Conservation (phyloP, 2,329 filamentous ascomycete genomes). For the Fusarium nodosum region DNA sequence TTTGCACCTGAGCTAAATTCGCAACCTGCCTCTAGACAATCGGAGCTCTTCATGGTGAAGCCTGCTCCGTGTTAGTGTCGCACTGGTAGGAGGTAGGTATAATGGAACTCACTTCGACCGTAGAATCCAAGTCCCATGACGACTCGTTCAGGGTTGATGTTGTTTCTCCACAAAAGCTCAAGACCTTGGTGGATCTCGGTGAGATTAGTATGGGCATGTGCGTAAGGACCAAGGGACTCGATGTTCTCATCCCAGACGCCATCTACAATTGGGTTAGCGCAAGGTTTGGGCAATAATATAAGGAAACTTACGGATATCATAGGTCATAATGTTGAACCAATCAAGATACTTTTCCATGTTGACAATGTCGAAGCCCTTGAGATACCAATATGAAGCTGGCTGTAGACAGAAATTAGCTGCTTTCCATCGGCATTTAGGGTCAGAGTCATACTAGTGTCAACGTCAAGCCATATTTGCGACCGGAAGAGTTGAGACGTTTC, state of each 20-base stretch:
- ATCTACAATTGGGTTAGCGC: background rate
- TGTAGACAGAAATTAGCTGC: background rate
- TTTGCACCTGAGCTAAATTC: background rate
- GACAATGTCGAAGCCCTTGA: conserved; percentile 47
- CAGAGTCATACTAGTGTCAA: background rate
- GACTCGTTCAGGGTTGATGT: fast-evolving
- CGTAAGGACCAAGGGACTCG: background rate
- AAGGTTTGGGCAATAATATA: background rate
- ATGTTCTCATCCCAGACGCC: background rate
- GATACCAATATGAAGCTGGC: conserved; percentile 52
- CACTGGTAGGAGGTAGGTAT: too few species aligned
- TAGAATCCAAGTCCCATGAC: background rate
- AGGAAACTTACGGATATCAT: conserved; percentile 52
- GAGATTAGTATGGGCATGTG: background rate
- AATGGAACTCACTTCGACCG: background rate
- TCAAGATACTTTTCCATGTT: conserved; percentile 47
- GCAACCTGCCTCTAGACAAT: fast-evolving
- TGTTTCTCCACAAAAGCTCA: background rate
- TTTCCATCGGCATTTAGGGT: background rate
- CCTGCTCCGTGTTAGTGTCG: background rate
- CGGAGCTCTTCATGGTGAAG: background rate
- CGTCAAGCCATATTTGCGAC: fast-evolving
- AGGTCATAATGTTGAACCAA: conserved; percentile 60
- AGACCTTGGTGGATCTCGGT: background rate
- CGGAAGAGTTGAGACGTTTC: fast-evolving